Conservation (phyloP, 106 monocot species). For the Triglochin maritima region DNA sequence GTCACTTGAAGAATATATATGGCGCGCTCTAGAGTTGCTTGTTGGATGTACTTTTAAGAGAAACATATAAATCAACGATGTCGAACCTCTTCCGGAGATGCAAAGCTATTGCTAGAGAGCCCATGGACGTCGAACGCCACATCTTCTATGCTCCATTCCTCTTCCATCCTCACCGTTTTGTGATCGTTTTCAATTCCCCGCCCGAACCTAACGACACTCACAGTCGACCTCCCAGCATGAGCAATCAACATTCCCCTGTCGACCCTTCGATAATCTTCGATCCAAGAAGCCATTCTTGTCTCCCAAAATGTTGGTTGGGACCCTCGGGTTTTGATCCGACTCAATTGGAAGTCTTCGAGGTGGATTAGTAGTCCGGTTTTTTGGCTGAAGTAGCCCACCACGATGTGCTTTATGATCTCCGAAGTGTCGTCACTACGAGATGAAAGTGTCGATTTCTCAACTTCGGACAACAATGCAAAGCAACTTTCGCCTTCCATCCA, state of each 20-base stretch:
- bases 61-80: neutral
- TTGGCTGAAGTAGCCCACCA: slow-evolving; percentile 84
- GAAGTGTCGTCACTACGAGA: slow-evolving; percentile 46
- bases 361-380: slow-evolving; percentile 56
- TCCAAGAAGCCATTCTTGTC: slow-evolving; percentile 43
- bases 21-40: too few species aligned
- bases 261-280: slow-evolving; percentile 44
- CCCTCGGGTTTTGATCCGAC: slow-evolving; percentile 44
- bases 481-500: slow-evolving; percentile 45
- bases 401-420: slow-evolving; percentile 58
- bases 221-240: slow-evolving; percentile 46
- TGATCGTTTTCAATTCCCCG: slow-evolving; percentile 17
- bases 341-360: slow-evolving; percentile 72
- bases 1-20: too few species aligned
- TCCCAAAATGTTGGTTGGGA: slow-evolving; percentile 58
- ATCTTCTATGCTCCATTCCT: slow-evolving; percentile 75
- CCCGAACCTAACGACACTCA: slow-evolving; percentile 42
- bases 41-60: too few species aligned
- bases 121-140: slow-evolving; percentile 69
- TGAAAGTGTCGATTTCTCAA: slow-evolving; percentile 28
- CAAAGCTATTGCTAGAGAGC: slow-evolving; percentile 51
- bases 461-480: slow-evolving; percentile 46
- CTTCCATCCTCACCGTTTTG: slow-evolving; percentile 58
- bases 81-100: slow-evolving; percentile 32
- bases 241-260: slow-evolving; percentile 48